Base-by-base conservation (phyloP, 148 eudicot genomes). In the Agrostemma githago region DNA sequence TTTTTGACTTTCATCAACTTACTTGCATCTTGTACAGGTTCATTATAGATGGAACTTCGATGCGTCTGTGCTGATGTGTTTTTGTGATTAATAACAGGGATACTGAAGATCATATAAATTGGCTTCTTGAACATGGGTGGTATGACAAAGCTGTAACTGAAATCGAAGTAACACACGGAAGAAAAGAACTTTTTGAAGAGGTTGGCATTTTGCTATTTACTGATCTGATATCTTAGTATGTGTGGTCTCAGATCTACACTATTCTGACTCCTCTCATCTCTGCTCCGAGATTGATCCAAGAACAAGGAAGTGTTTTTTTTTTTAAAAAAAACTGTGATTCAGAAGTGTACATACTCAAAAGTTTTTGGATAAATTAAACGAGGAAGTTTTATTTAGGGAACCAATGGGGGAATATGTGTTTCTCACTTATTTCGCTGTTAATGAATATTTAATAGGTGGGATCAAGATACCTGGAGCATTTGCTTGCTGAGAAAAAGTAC, bases 61-160 rank as follows among this genome's bases (percentile, higher is more conserved):
- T 63, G 61, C 51, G 70, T 65, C 40, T 39, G 19, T 15, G 46
- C 77, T 65, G 54, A 71, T 61, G 16, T 78, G 62, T 64, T 51
- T 59, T 53, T 15, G 63, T 75, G 71, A 21, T 21, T 68, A 54
- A 76, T 83, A 73, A 60, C 77, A 94, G 98, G 92, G 98, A 94
- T 88, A 81, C 89, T 71, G 98, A 94, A 85, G 98, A 95, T 82
- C 98, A 92, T 84, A 92, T 95, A 79, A 83, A 90, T 79, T 92
- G 98, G 97, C 97, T 95, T 77, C 93, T 95, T 78, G 93, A 95
- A 77, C 98, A 90, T 83, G 96, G 96, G 17, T 85, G 86, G 85
- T 96, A 90, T 85, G 98, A 92, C 82, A 95, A 95, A 78, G 98
- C 98, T 76, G 84, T 95, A 76, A 92, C 80, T 66, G 97, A 92